phyloP scores from a whole-genome alignment of 1,284 basidiomycete genomes.

The Bjerkandera adusta region DNA sequence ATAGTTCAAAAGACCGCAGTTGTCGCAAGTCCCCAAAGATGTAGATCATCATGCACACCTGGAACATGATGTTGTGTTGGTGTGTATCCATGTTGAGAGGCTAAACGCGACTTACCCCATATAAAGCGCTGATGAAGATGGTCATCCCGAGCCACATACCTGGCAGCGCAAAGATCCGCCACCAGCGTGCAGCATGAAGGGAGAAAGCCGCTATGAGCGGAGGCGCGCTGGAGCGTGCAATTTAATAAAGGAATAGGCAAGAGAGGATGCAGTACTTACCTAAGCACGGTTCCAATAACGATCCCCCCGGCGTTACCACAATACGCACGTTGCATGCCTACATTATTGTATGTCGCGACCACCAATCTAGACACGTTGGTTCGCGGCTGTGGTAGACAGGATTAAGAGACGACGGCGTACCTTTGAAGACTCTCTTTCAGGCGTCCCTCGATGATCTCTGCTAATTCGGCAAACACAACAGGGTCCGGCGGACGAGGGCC shows the following conservation, averaged over 20 bases:
- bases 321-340: constrained; percentile 66
- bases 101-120: constrained; percentile 44
- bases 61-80: not conserved
- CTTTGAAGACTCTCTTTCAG: constrained; percentile 63
- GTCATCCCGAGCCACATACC: constrained; percentile 70
- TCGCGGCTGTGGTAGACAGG: not conserved
- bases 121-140: constrained; percentile 57
- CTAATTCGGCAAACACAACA: constrained; percentile 55
- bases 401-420: constrained; percentile 24
- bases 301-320: constrained; percentile 67
- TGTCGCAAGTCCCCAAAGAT: constrained; percentile 80
- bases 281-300: constrained; percentile 32
- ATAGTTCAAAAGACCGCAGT: constrained; percentile 72
- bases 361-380: constrained; percentile 38
- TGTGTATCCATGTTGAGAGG: too few species aligned
- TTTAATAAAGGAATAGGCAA: too few species aligned
- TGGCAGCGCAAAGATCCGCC: constrained; percentile 59
- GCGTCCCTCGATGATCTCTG: constrained; percentile 52
- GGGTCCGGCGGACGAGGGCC: constrained; percentile 45
- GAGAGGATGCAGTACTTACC: constrained; percentile 24
- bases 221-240: constrained; percentile 47
- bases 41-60: constrained; percentile 64
- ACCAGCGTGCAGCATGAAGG: constrained; percentile 44
- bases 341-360: constrained; percentile 66
- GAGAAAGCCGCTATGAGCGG: constrained; percentile 52